phyloP scores from a whole-genome alignment of 2,329 filamentous ascomycete genomes.

The Fusarium coicis region DNA sequence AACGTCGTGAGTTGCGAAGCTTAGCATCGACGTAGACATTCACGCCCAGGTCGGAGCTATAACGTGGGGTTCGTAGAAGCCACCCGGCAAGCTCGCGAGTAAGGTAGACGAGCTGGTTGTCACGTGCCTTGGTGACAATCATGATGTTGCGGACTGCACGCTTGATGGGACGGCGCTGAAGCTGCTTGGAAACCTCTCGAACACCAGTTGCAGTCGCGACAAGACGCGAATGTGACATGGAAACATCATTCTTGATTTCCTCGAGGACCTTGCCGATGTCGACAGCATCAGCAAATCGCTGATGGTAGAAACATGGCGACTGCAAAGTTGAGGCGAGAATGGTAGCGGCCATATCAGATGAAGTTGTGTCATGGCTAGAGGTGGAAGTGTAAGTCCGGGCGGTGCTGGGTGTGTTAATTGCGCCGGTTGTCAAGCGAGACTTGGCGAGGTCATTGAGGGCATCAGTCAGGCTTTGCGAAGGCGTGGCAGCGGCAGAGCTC shows the following conservation, averaged over 20 bases:
- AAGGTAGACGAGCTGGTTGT: conserved; percentile 90
- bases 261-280: conserved; percentile 95
- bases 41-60: conserved; percentile 89
- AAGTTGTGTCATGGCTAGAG: conserved; percentile 20
- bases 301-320: conserved; percentile 97
- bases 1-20: conserved; percentile 86
- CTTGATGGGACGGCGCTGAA: conserved; percentile 91
- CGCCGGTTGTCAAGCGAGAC: conserved; percentile 48
- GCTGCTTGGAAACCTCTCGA: conserved; percentile 93
- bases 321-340: conserved; percentile 66
- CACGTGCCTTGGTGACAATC: conserved; percentile 98
- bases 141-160: conserved; percentile 93
- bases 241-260: conserved; percentile 89
- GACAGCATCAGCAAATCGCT: conserved; percentile 94
- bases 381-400: conserved; percentile 29
- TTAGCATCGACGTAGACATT: conserved; percentile 99
- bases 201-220: conserved; percentile 96
- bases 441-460: conserved; percentile 65
- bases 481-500: conserved; percentile 53
- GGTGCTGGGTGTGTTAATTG: conserved; percentile 37
- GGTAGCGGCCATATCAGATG: conserved; percentile 26
- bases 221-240: conserved; percentile 90
- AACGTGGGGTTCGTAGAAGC: conserved; percentile 88
- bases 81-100: conserved; percentile 89
- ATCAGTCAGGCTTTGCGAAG: conserved; percentile 72